phyloP scores from a whole-genome alignment of 2,329 filamentous ascomycete genomes.

The Calonectria crousiana region DNA sequence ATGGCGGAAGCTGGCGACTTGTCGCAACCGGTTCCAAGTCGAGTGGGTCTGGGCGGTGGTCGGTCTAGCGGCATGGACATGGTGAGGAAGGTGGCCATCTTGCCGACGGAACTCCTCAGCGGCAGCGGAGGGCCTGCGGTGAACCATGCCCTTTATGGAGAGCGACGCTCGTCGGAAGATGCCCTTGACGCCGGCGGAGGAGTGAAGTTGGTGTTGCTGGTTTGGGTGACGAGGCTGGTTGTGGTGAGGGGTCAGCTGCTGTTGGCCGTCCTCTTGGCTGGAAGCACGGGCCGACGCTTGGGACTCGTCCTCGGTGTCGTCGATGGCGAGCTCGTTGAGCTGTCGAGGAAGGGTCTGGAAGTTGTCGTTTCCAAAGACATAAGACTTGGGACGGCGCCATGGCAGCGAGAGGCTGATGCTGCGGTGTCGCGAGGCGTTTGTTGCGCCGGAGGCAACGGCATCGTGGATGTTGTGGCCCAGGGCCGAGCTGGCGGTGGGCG shows the following conservation, averaged over 20 bases:
- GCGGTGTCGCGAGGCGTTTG: conserved; percentile 54
- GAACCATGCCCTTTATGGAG: conserved; percentile 65
- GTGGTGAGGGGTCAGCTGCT: conserved; percentile 36
- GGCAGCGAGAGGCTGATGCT: conserved; percentile 64
- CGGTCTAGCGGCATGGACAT: conserved; percentile 48
- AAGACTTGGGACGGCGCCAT: conserved; percentile 63
- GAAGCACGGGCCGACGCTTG: conserved; percentile 37
- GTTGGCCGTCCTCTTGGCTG: conserved; percentile 40
- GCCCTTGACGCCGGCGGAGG: conserved; percentile 57
- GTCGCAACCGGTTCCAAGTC: conserved; percentile 64
- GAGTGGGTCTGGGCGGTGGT: conserved; percentile 59
- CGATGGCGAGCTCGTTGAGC: conserved; percentile 48
- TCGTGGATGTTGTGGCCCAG: conserved; percentile 17
- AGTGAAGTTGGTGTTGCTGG: conserved; percentile 39
- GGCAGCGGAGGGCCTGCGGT: conserved; percentile 59
- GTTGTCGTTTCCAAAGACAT: conserved; percentile 52
- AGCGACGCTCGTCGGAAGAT: conserved; percentile 68
- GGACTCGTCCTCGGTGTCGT: conserved; percentile 46
- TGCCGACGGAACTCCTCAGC: conserved; percentile 47
- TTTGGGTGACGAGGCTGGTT: conserved; percentile 43
- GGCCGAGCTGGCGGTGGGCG: conserved; percentile 20
- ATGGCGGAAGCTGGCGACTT: conserved; percentile 64
- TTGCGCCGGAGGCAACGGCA: conserved; percentile 17
- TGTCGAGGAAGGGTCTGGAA: conserved; percentile 44
- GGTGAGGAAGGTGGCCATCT: conserved; percentile 31